A percentile compares a stretch with the other conserved stretches of the same genome.
These are phyloP conservation scores for Talaromyces atroroseus DNA, from an alignment of 2,329 filamentous ascomycete species.

Conservation along the genomic window DNA sequence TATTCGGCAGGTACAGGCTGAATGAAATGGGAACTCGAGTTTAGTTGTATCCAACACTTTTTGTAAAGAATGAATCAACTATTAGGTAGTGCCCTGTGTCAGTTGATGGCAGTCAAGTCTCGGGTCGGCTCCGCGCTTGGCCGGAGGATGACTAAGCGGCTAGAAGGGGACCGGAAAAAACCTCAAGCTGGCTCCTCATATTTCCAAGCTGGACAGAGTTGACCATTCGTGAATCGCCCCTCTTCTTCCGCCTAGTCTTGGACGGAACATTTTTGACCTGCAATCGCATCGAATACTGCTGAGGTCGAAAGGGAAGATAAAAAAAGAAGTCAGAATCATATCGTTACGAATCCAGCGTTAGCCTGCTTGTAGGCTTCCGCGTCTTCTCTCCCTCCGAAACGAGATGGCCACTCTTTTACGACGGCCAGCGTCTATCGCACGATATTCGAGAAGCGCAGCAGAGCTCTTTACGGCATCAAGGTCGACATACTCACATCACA, in stretches of 20 bases:
- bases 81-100: background rate
- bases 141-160: constrained; percentile 10
- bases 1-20: background rate
- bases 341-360: constrained; percentile 6
- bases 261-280: background rate
- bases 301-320: background rate
- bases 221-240: background rate
- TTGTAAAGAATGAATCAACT: too few species aligned
- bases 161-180: constrained; percentile 5
- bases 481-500: constrained; percentile 36
- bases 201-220: background rate
- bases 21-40: background rate
- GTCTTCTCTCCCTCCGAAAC: constrained; percentile 18
- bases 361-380: constrained; percentile 24
- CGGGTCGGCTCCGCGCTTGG: constrained; percentile 4
- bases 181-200: constrained; percentile 1
- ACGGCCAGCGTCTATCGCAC: constrained; percentile 61
- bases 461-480: constrained; percentile 48
- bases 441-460: constrained; percentile 54
- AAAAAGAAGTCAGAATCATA: background rate
- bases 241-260: background rate
- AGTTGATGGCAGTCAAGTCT: background rate
- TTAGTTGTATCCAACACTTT: background rate
- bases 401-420: constrained; percentile 63
- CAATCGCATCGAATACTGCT: background rate